Evolutionary conservation across 805 yeast genomes (phyloP).

Genomic region (Barnettozyma wickerhamii): DNA sequence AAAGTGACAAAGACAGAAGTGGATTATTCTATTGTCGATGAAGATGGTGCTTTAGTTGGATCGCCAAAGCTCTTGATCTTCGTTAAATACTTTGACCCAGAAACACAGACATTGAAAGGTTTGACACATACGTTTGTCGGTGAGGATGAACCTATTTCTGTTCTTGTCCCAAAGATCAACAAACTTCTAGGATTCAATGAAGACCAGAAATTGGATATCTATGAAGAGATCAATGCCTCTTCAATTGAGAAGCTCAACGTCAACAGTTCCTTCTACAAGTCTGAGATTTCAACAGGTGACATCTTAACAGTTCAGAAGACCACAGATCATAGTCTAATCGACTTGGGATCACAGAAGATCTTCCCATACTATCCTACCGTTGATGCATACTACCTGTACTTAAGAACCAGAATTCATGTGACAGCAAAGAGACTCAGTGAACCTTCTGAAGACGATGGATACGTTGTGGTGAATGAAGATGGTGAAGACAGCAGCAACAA

Average conservation of each 20-base stretch:
- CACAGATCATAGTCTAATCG: constrained; percentile 8
- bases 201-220: constrained; percentile 34
- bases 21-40: constrained; percentile 11
- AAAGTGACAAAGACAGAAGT: constrained; percentile 18
- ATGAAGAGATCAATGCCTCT: constrained; percentile 59
- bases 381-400: constrained; percentile 46
- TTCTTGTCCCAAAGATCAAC: constrained; percentile 38
- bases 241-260: constrained; percentile 40
- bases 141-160: constrained; percentile 40
- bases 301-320: constrained; percentile 38
- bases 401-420: constrained; percentile 59
- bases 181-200: constrained; percentile 36
- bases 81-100: constrained; percentile 64
- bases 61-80: constrained; percentile 35
- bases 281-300: constrained; percentile 67
- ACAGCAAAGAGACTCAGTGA: constrained; percentile 40
- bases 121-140: constrained; percentile 54
- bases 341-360: constrained; percentile 15
- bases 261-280: constrained; percentile 42
- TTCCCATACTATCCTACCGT: constrained; percentile 34
- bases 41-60: constrained; percentile 20
- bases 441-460: constrained; percentile 45
- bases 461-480: constrained; percentile 34
- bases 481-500: constrained; percentile 20
- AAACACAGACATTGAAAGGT: constrained; percentile 54